These are phyloP conservation scores for Penicillium sp. DNA, from an alignment of 2,329 filamentous ascomycete genomes.

Conservation along the genomic window DNA sequence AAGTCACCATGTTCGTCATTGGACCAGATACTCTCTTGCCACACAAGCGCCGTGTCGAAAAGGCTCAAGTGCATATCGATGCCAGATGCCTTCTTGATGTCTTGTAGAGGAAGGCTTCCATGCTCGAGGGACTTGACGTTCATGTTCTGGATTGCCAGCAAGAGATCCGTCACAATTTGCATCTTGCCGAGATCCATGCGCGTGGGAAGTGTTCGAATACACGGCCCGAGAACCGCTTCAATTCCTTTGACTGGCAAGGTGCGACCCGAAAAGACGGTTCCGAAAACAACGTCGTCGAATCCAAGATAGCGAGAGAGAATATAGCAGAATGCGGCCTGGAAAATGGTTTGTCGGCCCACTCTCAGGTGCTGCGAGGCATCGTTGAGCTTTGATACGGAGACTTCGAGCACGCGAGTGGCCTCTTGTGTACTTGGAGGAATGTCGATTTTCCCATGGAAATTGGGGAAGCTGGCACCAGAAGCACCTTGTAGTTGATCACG, in stretches of 20 bases:
- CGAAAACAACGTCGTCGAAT: slow-evolving; percentile 63
- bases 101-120: slow-evolving; percentile 58
- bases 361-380: slow-evolving; percentile 39
- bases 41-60: slow-evolving; percentile 77
- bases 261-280: slow-evolving; percentile 76
- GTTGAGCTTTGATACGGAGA: slow-evolving; percentile 36
- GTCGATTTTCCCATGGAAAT: slow-evolving; percentile 47
- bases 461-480: slow-evolving; percentile 55
- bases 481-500: slow-evolving; percentile 58
- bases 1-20: slow-evolving; percentile 32
- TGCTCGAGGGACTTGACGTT: slow-evolving; percentile 65
- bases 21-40: slow-evolving; percentile 65
- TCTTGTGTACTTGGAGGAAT: slow-evolving; percentile 26
- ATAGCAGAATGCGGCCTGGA: slow-evolving; percentile 67
- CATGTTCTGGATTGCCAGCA: slow-evolving; percentile 59
- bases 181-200: slow-evolving; percentile 57
- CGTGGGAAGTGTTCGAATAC: slow-evolving; percentile 69
- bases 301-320: slow-evolving; percentile 64
- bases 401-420: slow-evolving; percentile 28
- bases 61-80: slow-evolving; percentile 52
- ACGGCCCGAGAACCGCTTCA: slow-evolving; percentile 73
- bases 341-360: slow-evolving; percentile 64
- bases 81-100: slow-evolving; percentile 62
- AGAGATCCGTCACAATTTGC: slow-evolving; percentile 54
- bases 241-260: slow-evolving; percentile 66